Evolutionary conservation across 352 stramenopile genomes (phyloP).

Genomic region (Pythium brachiatum): DNA sequence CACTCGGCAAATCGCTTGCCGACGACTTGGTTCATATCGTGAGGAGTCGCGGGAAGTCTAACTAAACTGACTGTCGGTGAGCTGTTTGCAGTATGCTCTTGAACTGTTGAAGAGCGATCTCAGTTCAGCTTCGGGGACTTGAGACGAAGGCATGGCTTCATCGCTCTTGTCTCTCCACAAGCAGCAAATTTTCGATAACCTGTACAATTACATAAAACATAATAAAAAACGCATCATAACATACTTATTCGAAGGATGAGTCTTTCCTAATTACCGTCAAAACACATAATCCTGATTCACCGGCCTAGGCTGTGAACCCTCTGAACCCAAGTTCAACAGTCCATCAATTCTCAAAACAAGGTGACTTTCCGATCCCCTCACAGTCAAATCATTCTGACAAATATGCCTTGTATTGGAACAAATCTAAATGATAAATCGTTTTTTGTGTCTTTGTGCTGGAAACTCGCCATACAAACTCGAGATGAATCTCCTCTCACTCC

Average conservation of each 20-base stretch:
- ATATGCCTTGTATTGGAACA: not conserved
- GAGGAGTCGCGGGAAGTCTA: not conserved
- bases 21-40: not conserved
- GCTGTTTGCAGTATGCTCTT: too few species aligned
- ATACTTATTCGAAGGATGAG: not conserved
- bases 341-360: constrained; percentile 12
- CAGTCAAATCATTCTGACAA: not conserved
- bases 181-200: not conserved
- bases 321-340: constrained; percentile 25
- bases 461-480: not conserved
- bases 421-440: not conserved
- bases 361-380: not conserved
- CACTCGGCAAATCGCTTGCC: not conserved
- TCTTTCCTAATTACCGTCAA: not conserved
- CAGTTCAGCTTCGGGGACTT: not conserved
- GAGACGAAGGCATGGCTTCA: constrained; percentile 5
- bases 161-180: not conserved
- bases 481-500: not conserved
- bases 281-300: constrained; percentile 14
- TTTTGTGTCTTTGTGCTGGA: not conserved
- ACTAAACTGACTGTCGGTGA: not conserved
- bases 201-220: not conserved
- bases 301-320: not conserved
- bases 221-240: not conserved
- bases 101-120: not conserved